phyloP scores from a whole-genome alignment of 345 rosid species.

The Populus euphratica region DNA sequence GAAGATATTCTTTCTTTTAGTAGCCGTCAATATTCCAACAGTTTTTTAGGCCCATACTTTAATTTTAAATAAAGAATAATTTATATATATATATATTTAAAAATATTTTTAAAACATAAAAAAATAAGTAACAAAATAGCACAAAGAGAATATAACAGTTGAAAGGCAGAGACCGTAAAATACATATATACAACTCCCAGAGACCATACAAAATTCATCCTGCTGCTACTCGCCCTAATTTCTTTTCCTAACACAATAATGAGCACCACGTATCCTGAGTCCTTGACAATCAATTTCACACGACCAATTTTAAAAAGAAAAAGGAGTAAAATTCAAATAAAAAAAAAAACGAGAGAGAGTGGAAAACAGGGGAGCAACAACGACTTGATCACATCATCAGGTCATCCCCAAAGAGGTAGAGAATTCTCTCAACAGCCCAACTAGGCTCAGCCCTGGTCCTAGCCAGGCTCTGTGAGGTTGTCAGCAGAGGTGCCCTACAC shows the following conservation, averaged over 20 bases:
- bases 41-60: too few relatives aligned
- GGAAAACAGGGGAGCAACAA: not conserved
- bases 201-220: constrained; percentile 3
- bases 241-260: not conserved
- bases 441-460: constrained; percentile 63
- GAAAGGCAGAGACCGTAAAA: not conserved
- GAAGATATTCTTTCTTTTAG: too few relatives aligned
- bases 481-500: constrained; percentile 77
- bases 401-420: constrained; percentile 91
- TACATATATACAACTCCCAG: not conserved
- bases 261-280: not conserved
- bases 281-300: not conserved
- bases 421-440: constrained; percentile 87
- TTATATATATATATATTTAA: too few relatives aligned
- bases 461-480: constrained; percentile 33
- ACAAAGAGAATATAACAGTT: not conserved
- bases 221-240: not conserved
- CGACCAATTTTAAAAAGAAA: not conserved
- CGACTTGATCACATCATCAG: constrained; percentile 33
- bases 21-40: too few relatives aligned
- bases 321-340: too few relatives aligned
- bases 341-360: not conserved
- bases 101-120: too few relatives aligned
- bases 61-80: too few relatives aligned
- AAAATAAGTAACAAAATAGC: too few relatives aligned